Percentiles rank a stretch among this genome's conserved stretches.
Evolutionary conservation across 2,329 filamentous ascomycete genomes (phyloP).

Genomic region (Neonectria neomacrospora): DNA sequence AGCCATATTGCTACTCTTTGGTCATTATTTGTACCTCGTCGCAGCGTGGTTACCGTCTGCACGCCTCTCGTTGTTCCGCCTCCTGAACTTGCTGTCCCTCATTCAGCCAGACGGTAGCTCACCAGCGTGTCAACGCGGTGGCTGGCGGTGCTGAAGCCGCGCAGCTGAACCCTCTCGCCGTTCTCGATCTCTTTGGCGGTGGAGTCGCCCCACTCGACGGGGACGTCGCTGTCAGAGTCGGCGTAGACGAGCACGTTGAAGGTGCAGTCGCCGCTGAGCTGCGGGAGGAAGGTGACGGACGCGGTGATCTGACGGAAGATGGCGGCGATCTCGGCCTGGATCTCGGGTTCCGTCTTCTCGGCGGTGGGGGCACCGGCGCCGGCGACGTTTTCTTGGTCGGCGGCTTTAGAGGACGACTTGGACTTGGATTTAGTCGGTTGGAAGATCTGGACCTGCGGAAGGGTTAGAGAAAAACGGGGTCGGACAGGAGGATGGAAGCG

Average conservation of each 20-base stretch:
- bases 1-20: slow-evolving; percentile 13
- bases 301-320: slow-evolving; percentile 99
- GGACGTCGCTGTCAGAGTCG: slow-evolving; percentile 94
- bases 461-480: slow-evolving; percentile 9
- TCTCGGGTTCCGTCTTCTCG: slow-evolving; percentile 92
- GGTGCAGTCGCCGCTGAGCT: slow-evolving; percentile 89
- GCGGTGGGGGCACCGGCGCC: slow-evolving; percentile 47
- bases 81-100: neutral
- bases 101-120: slow-evolving; percentile 76
- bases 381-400: slow-evolving; percentile 77
- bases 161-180: slow-evolving; percentile 92
- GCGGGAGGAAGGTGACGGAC: slow-evolving; percentile 94
- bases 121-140: slow-evolving; percentile 96
- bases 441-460: slow-evolving; percentile 54
- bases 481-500: slow-evolving; percentile 30
- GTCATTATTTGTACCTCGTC: slow-evolving; percentile 19
- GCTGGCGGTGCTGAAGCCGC: slow-evolving; percentile 95
- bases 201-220: slow-evolving; percentile 98
- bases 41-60: slow-evolving; percentile 6
- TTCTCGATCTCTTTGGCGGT: slow-evolving; percentile 97
- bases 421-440: slow-evolving; percentile 52
- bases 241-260: slow-evolving; percentile 99
- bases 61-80: neutral
- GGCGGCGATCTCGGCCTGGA: slow-evolving; percentile 94
- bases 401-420: slow-evolving; percentile 61